phyloP scores from a whole-genome alignment of 768 basidiomycete genomes.

The Termitomyces sp. region DNA sequence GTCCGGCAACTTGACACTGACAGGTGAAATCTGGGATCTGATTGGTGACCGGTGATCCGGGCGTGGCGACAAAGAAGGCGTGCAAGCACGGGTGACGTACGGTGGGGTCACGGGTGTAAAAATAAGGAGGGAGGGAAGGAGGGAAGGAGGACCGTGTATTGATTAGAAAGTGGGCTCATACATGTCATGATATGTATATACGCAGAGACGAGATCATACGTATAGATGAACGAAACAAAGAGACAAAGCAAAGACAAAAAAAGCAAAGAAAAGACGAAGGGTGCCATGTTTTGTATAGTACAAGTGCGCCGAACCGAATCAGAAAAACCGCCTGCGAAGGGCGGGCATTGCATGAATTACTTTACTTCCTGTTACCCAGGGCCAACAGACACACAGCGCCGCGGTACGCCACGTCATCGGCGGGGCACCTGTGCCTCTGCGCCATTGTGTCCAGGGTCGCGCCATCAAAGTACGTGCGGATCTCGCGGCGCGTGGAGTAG shows the following conservation, averaged over 20 bases:
- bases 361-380: neutral
- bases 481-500: conserved; percentile 4
- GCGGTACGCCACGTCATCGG: neutral
- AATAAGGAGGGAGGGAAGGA: neutral
- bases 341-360: neutral
- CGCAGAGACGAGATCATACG: neutral
- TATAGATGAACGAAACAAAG: neutral
- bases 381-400: neutral
- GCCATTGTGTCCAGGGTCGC: conserved; percentile 4
- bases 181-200: neutral
- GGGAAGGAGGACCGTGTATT: neutral
- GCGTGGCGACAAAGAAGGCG: too few species aligned
- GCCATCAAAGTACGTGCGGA: conserved; percentile 1
- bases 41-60: too few species aligned
- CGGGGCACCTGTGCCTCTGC: neutral
- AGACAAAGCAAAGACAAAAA: neutral
- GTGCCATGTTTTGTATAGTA: too few species aligned
- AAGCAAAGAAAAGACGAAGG: neutral
- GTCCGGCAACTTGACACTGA: too few species aligned
- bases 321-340: too few species aligned
- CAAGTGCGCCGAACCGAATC: too few species aligned
- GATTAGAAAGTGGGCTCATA: neutral
- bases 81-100: too few species aligned
- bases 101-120: too few species aligned
- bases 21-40: too few species aligned